A percentile compares a stretch with the other conserved stretches of the same genome.
Conservation (phyloP, 1,284 basidiomycete species). For the Fistulinella cinereoalba region DNA sequence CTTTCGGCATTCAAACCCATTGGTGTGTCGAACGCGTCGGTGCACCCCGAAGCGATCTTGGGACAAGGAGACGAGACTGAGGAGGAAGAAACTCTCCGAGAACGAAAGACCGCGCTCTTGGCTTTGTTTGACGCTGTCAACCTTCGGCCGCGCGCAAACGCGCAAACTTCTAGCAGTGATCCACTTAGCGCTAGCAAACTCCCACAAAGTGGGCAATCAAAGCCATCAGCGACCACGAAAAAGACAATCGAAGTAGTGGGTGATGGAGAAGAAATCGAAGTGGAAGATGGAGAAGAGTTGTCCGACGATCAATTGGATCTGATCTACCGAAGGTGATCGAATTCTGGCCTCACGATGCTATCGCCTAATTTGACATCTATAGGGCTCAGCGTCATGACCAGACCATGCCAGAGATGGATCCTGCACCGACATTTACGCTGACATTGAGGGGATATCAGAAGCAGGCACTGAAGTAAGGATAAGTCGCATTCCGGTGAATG, state of each 20-base stretch:
- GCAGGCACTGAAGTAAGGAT: conserved; percentile 86
- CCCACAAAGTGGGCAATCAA: conserved; percentile 37
- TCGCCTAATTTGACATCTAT: conserved; percentile 11
- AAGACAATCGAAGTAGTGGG: conserved; percentile 55
- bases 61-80: conserved; percentile 73
- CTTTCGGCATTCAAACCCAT: conserved; percentile 59
- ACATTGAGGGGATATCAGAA: conserved; percentile 89
- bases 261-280: conserved; percentile 66
- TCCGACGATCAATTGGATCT: conserved; percentile 74
- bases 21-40: conserved; percentile 35
- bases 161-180: conserved; percentile 27
- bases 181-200: conserved; percentile 16
- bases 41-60: conserved; percentile 42
- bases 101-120: conserved; percentile 68
- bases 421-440: conserved; percentile 76
- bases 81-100: conserved; percentile 71
- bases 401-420: conserved; percentile 78
- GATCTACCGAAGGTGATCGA: conserved; percentile 73
- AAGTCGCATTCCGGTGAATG: conserved; percentile 16
- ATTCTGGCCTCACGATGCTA: neutral
- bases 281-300: conserved; percentile 76
- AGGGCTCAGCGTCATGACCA: conserved; percentile 86
- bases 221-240: conserved; percentile 30
- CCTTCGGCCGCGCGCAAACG: conserved; percentile 52
- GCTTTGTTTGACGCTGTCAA: conserved; percentile 63